Conservation (phyloP, 176 grass and related monocot species). For the Pharus latifolius region DNA sequence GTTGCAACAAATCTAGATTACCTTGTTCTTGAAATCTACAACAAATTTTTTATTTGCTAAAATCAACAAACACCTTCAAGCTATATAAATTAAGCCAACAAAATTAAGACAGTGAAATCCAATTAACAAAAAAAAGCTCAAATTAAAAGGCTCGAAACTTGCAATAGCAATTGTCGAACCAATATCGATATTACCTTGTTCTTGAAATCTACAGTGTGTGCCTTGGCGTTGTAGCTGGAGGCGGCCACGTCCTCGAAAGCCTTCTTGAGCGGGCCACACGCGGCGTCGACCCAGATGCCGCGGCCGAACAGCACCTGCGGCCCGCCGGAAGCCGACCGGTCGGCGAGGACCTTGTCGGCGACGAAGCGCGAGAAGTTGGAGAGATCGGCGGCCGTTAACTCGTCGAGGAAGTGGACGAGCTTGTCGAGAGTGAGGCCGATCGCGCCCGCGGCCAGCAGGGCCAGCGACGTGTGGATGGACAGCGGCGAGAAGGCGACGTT, state of each 20-base stretch:
- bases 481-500: conserved; percentile 8
- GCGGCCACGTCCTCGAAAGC: conserved; percentile 4
- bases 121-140: too few relatives aligned
- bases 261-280: neutral
- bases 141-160: too few relatives aligned
- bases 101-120: too few relatives aligned
- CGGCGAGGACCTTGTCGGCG: neutral
- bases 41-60: too few relatives aligned
- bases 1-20: too few relatives aligned
- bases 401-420: conserved; percentile 6
- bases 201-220: neutral
- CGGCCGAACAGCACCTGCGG: conserved; percentile 8
- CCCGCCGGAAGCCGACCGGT: neutral
- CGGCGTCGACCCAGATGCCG: neutral
- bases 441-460: neutral
- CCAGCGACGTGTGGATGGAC: conserved; percentile 1
- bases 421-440: neutral
- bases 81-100: too few relatives aligned
- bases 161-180: too few relatives aligned
- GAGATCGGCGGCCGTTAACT: neutral
- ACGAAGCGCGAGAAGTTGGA: neutral
- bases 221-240: neutral
- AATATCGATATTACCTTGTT: neutral
- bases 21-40: neutral
- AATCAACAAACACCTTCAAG: too few relatives aligned